A percentile compares a stretch with the other conserved stretches of the same genome.
phyloP scores from a whole-genome alignment of 2,329 filamentous ascomycete genomes.

The Alternaria triticimaculans region DNA sequence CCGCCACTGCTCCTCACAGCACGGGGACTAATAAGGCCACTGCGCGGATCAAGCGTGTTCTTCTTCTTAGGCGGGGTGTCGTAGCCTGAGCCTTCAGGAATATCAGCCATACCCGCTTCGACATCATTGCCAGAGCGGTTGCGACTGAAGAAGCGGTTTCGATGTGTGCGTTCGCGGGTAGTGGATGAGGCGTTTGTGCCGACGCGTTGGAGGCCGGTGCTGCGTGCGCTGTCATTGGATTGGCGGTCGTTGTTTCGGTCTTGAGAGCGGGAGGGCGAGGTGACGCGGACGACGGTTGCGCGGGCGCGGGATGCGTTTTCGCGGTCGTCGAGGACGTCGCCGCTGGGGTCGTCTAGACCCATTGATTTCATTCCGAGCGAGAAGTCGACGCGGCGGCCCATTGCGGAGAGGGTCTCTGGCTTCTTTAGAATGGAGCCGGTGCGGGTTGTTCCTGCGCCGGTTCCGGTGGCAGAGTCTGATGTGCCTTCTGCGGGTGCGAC shows the following conservation, averaged over 20 bases:
- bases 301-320: slow-evolving; percentile 45
- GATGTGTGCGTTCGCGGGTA: slow-evolving; percentile 54
- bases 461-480: slow-evolving; percentile 6
- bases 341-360: slow-evolving; percentile 64
- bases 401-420: slow-evolving; percentile 63
- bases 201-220: slow-evolving; percentile 44
- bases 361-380: slow-evolving; percentile 71
- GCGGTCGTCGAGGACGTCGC: slow-evolving; percentile 69
- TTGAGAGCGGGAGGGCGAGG: slow-evolving; percentile 44
- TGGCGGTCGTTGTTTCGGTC: slow-evolving; percentile 38
- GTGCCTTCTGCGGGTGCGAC: slow-evolving; percentile 44
- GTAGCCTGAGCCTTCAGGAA: slow-evolving; percentile 46
- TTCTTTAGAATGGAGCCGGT: slow-evolving; percentile 64
- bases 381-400: slow-evolving; percentile 72
- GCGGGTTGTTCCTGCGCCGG: slow-evolving; percentile 24
- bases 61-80: slow-evolving; percentile 22
- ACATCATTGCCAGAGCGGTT: slow-evolving; percentile 43
- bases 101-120: slow-evolving; percentile 56
- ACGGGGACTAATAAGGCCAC: slow-evolving; percentile 38
- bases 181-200: slow-evolving; percentile 42
- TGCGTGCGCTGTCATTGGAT: slow-evolving; percentile 35
- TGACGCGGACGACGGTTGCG: slow-evolving; percentile 48
- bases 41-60: slow-evolving; percentile 47
- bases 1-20: slow-evolving; percentile 39
- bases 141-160: slow-evolving; percentile 69